Conservation (phyloP, 805 yeast genomes). For the Torulaspora maleeae region DNA sequence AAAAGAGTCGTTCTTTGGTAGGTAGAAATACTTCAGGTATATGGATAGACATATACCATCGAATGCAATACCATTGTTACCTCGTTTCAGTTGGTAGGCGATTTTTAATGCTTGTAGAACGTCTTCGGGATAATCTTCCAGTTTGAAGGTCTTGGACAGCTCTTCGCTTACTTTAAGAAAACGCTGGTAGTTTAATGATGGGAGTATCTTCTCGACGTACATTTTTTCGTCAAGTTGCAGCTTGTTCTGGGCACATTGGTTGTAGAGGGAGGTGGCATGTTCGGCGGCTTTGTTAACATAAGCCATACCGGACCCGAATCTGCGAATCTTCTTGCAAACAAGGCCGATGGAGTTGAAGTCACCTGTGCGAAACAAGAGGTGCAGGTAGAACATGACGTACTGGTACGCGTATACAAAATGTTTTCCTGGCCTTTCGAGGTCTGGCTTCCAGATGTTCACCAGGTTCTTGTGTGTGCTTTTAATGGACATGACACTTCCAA, state of each 20-base stretch:
- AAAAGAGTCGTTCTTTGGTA: constrained; percentile 17
- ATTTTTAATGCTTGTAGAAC: constrained; percentile 23
- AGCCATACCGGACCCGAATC: constrained; percentile 73
- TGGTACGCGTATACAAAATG: constrained; percentile 75
- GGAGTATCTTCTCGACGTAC: constrained; percentile 27
- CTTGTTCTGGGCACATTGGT: constrained; percentile 17
- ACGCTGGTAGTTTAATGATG: constrained; percentile 25
- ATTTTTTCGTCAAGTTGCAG: constrained; percentile 27
- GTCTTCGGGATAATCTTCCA: constrained; percentile 17
- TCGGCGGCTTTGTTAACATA: constrained; percentile 30
- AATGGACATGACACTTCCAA: constrained; percentile 58
- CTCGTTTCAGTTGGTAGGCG: constrained; percentile 31
- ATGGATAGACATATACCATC: constrained; percentile 32
- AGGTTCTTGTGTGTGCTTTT: constrained; percentile 66
- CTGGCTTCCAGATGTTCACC: constrained; percentile 90
- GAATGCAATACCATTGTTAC: constrained; percentile 32
- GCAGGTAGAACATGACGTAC: constrained; percentile 61
- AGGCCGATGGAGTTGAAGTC: constrained; percentile 58
- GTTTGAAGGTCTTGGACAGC: constrained; percentile 18
- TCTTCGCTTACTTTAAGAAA: constrained; percentile 25
- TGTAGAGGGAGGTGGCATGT: constrained; percentile 24
- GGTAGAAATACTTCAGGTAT: constrained; percentile 30
- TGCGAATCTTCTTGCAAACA: constrained; percentile 69
- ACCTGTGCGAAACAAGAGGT: constrained; percentile 46
- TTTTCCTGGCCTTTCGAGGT: constrained; percentile 84